phyloP scores from a whole-genome alignment of 306 rosid species.

The Heteromeles arbutifolia region DNA sequence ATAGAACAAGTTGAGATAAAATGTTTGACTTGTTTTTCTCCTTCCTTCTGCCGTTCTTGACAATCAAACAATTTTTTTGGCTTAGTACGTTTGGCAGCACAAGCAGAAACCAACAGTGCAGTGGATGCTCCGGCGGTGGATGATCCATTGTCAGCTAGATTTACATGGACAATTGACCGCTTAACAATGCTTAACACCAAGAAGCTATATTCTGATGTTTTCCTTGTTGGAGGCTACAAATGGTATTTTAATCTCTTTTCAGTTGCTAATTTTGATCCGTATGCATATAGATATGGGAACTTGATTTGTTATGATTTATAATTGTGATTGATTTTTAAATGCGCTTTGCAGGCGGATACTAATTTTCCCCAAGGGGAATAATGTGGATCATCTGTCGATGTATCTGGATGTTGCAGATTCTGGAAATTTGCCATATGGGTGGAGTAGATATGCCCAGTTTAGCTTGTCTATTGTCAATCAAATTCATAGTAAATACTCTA shows the following conservation, averaged over 20 bases:
- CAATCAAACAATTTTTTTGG: not conserved
- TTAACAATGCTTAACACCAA: slow-evolving; percentile 49
- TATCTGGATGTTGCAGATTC: slow-evolving; percentile 71
- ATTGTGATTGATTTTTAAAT: not conserved
- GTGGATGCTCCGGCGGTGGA: slow-evolving; percentile 47
- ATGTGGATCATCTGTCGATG: slow-evolving; percentile 62
- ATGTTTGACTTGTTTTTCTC: not conserved
- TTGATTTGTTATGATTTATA: slow-evolving; percentile 10
- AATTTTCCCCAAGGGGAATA: slow-evolving; percentile 85
- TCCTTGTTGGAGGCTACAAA: slow-evolving; percentile 48
- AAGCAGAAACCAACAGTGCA: slow-evolving; percentile 36
- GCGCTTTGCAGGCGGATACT: slow-evolving; percentile 50
- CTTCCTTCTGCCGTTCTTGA: not conserved
- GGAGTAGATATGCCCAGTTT: slow-evolving; percentile 48
- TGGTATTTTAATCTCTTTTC: slow-evolving; percentile 33
- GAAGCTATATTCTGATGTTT: slow-evolving; percentile 55
- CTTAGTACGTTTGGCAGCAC: slow-evolving; percentile 21
- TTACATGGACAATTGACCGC: slow-evolving; percentile 64
- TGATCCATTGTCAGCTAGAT: slow-evolving; percentile 52
- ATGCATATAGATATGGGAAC: not conserved
- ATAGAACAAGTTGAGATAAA: not conserved
- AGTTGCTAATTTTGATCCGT: not conserved
- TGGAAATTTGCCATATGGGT: slow-evolving; percentile 29
- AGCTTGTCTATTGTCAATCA: slow-evolving; percentile 68
- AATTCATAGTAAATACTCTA: slow-evolving; percentile 54